Base-by-base conservation (phyloP, 2,329 filamentous ascomycete genomes). In the Alternaria gansuensis region DNA sequence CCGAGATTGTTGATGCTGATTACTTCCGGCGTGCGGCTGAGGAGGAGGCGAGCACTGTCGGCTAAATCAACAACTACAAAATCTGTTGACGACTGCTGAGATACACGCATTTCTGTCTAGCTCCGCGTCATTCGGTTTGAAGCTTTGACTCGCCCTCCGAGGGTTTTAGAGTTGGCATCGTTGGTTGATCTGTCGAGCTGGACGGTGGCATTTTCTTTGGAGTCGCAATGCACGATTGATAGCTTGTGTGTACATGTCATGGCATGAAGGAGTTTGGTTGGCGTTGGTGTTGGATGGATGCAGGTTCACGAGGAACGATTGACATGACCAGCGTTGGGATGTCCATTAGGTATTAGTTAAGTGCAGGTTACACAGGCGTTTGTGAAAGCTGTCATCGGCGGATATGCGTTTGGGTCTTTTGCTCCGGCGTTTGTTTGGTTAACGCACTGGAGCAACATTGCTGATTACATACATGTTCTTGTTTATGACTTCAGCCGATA, bases 41-140 rank as follows among this genome's bases (percentile, higher is more conserved):
- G 58, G 76, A 77, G 55, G 76, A 76, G 64, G 74, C 77, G 44
- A 76, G 74, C 37, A 72, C 65, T n/a, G 71, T 77, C 57, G 74
- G 69, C 24, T 77, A 51, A 9, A 21, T 9, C 3, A 11, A 5
- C 21, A 31, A 39, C 24, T 11, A 36, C 17, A 17, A 11, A 21
- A 37, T 36, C 26, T 21, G 17, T 41, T 23, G 40, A 28, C 13
- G 28, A 48, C 6, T 50, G 4, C 14, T 34, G 44, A 28, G 10
- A 24, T 23, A 10, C 24, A 14, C 21, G 17, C 26, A 37, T 23
- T 17, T 10, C 21, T 29, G 43, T 59, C 50, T 54, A 29, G 54
- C 54, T 61, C 59, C 50, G 24, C 36, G 33, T 41, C 40, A 17
- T 31, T 39, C 39, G 23, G 54, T 49, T 61, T 54, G 59, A 61